Evolutionary conservation across 202 grass and related monocot genomes (phyloP).

Genomic region (Brachypodium distachyon): DNA sequence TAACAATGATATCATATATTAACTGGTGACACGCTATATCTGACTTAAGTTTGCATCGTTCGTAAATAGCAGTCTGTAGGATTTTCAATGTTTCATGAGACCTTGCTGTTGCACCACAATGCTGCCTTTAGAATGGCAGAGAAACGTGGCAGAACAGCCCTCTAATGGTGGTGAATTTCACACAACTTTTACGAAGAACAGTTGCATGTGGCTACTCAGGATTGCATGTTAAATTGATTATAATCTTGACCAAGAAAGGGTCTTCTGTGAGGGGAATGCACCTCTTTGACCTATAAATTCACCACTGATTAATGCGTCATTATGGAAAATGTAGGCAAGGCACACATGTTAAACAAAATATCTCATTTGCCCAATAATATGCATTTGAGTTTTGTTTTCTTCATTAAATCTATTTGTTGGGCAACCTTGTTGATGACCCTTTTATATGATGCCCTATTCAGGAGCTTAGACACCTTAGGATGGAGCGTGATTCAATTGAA

Average conservation of each 20-base stretch:
- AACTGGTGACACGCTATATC: not conserved
- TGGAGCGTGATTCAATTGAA: conserved; percentile 77
- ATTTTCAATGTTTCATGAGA: not conserved
- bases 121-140: not conserved
- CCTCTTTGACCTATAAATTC: not conserved
- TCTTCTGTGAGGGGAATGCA: not conserved
- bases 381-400: not conserved
- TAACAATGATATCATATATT: not conserved
- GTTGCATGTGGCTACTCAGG: not conserved
- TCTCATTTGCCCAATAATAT: not conserved
- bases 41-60: not conserved
- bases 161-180: not conserved
- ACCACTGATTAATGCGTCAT: not conserved
- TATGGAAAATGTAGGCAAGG: not conserved
- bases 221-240: not conserved
- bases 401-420: not conserved
- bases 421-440: not conserved
- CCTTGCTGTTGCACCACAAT: not conserved
- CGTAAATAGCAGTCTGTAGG: not conserved
- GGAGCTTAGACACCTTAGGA: conserved; percentile 77
- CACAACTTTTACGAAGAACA: not conserved
- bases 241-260: not conserved
- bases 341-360: not conserved
- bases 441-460: conserved; percentile 20
- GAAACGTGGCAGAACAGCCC: not conserved